A percentile compares a stretch with the other conserved stretches of the same genome.
These are phyloP conservation scores for Reutealis trisperma DNA, from an alignment of 345 rosid genomes.

Conservation along the genomic window DNA sequence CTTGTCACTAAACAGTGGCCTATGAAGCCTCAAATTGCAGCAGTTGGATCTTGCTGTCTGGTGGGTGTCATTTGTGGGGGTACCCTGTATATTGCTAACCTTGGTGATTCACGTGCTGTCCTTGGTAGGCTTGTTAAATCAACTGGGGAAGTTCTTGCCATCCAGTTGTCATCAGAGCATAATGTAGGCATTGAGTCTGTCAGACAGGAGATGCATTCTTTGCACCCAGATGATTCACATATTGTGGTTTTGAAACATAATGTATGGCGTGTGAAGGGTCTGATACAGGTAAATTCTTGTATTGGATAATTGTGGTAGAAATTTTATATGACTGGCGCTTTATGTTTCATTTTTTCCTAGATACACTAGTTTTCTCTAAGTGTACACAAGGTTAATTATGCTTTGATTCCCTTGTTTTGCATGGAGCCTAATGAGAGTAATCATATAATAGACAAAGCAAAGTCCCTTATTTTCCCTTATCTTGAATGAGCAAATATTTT, in stretches of 20 bases:
- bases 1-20: constrained; percentile 40
- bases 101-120: constrained; percentile 38
- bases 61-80: constrained; percentile 30
- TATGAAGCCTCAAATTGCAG: constrained; percentile 39
- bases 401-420: neutral
- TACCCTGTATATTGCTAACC: constrained; percentile 34
- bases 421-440: neutral
- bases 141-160: constrained; percentile 37
- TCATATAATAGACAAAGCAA: neutral
- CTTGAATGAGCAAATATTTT: neutral
- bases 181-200: constrained; percentile 36
- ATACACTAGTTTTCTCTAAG: neutral
- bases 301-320: neutral
- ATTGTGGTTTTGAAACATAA: constrained; percentile 39
- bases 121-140: constrained; percentile 34
- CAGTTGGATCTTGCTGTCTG: constrained; percentile 39
- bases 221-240: constrained; percentile 34
- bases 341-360: neutral
- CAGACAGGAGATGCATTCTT: constrained; percentile 39
- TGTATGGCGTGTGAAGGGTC: constrained; percentile 42
- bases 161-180: constrained; percentile 38
- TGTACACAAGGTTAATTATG: neutral
- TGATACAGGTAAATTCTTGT: constrained; percentile 28
- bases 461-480: neutral
- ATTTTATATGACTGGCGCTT: neutral